Evolutionary conservation across 306 rosid species (phyloP).

Genomic region (Potentilla sterilis): DNA sequence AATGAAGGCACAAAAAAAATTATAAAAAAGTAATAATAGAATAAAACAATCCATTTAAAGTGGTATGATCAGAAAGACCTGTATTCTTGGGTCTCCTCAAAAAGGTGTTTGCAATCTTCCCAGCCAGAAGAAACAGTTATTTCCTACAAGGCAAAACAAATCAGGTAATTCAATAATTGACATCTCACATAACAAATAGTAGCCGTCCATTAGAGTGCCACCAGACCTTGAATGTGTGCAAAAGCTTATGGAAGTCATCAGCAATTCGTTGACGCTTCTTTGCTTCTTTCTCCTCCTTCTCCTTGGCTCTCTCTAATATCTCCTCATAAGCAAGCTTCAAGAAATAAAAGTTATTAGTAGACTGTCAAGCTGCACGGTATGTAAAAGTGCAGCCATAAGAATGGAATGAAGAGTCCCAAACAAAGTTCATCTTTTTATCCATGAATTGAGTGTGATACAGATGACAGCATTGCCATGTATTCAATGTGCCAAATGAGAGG

Average conservation of each 20-base stretch:
- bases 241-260: conserved; percentile 74
- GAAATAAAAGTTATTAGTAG: conserved; percentile 17
- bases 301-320: conserved; percentile 79
- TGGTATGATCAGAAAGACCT: conserved; percentile 41
- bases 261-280: conserved; percentile 95
- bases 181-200: neutral
- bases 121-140: conserved; percentile 66
- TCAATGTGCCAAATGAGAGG: neutral
- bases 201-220: conserved; percentile 13
- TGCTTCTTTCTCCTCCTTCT: conserved; percentile 98
- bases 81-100: conserved; percentile 90
- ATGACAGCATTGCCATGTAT: neutral
- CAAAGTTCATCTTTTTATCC: conserved; percentile 9
- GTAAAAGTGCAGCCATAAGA: neutral
- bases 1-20: neutral
- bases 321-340: conserved; percentile 80
- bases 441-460: neutral
- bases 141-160: conserved; percentile 52
- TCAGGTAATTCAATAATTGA: conserved; percentile 18
- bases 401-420: neutral
- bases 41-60: neutral
- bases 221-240: conserved; percentile 69
- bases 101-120: conserved; percentile 83
- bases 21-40: neutral
- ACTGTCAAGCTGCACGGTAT: neutral